Conservation (phyloP, 768 basidiomycete genomes). For the Lactifluus subvellereus region DNA sequence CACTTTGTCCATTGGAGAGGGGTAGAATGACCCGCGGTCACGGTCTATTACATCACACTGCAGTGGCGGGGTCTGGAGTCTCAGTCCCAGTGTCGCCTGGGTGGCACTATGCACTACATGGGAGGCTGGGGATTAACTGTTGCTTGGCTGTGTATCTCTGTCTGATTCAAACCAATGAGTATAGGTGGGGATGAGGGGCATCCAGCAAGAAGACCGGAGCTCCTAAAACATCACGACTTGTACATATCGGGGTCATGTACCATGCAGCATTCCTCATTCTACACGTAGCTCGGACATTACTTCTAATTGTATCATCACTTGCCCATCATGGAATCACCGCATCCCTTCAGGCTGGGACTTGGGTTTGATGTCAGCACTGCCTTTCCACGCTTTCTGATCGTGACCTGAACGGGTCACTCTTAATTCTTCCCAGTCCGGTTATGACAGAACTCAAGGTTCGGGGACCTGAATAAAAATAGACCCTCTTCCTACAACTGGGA, state of each 20-base stretch:
- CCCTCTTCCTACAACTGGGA: no score
- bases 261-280: no score
- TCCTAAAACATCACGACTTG: no score
- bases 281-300: no score
- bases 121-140: not conserved
- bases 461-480: no score
- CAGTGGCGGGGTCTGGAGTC: not conserved
- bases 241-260: no score
- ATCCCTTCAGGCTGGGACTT: not conserved
- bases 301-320: no score
- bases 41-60: not conserved
- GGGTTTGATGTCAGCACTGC: not conserved
- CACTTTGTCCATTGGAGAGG: not conserved
- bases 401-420: no score
- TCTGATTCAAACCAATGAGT: not conserved
- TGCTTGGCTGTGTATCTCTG: not conserved
- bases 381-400: not conserved
- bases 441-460: no score
- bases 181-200: not conserved
- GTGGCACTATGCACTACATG: not conserved
- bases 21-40: not conserved
- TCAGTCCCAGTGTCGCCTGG: not conserved
- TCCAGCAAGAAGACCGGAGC: no score
- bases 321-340: no score
- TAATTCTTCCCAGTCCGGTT: no score